These are phyloP conservation scores for Nakaseomyces nivariensis DNA, from an alignment of 1,139 yeast species.

Conservation along the genomic window DNA sequence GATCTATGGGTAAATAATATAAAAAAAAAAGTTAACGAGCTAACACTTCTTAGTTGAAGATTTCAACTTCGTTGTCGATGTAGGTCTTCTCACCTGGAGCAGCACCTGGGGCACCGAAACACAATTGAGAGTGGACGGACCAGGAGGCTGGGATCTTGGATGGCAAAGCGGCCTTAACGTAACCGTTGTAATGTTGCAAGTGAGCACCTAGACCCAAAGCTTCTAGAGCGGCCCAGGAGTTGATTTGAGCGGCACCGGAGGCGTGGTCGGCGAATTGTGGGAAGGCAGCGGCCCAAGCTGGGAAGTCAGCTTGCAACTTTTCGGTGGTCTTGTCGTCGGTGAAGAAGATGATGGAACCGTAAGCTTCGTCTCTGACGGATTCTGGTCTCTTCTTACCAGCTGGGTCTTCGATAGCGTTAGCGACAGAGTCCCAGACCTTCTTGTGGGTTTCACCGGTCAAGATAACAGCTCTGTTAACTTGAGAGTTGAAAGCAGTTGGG, in stretches of 20 bases:
- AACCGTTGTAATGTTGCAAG: slow-evolving; percentile 40
- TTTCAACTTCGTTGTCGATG: slow-evolving; percentile 32
- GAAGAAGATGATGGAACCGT: slow-evolving; percentile 39
- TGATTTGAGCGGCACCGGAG: slow-evolving; percentile 39
- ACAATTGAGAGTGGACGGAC: slow-evolving; percentile 38
- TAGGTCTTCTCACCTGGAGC: slow-evolving; percentile 31
- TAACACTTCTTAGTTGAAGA: slow-evolving; percentile 12
- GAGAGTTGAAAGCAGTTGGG: slow-evolving; percentile 41
- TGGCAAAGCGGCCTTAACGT: slow-evolving; percentile 33
- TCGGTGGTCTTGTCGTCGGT: slow-evolving; percentile 34
- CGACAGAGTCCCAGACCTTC: slow-evolving; percentile 34
- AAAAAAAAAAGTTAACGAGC: neutral
- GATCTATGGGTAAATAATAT: neutral
- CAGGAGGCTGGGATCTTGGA: slow-evolving; percentile 33
- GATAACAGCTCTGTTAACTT: slow-evolving; percentile 36
- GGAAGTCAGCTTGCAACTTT: slow-evolving; percentile 33
- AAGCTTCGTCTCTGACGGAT: slow-evolving; percentile 35
- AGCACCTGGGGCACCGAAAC: slow-evolving; percentile 35
- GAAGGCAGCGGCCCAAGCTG: slow-evolving; percentile 34
- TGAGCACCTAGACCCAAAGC: slow-evolving; percentile 38
- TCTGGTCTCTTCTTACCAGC: slow-evolving; percentile 33
- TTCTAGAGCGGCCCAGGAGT: slow-evolving; percentile 37
- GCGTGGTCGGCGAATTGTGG: slow-evolving; percentile 37
- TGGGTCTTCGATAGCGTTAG: slow-evolving; percentile 30
- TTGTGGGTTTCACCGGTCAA: slow-evolving; percentile 35